These are phyloP conservation scores for Pseudogymnoascus sp. DNA, from an alignment of 2,329 filamentous ascomycete genomes.

Conservation along the genomic window DNA sequence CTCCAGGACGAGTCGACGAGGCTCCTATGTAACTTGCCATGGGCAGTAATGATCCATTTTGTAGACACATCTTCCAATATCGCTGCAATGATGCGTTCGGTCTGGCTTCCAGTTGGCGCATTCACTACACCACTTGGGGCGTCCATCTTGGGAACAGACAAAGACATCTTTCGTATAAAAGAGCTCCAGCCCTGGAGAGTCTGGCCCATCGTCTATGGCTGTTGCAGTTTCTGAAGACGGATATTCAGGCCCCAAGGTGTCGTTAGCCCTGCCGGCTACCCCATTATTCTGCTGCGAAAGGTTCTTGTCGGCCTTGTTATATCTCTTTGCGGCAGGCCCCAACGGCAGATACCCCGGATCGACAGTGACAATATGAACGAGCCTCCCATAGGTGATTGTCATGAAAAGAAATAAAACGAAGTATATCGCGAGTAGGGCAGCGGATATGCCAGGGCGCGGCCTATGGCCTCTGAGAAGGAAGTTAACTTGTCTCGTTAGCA, in stretches of 20 bases:
- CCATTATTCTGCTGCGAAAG: slow-evolving; percentile 20
- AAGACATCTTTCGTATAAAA: slow-evolving; percentile 82
- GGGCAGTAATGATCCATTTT: slow-evolving; percentile 97
- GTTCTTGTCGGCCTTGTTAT: slow-evolving; percentile 22
- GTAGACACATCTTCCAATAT: slow-evolving; percentile 69
- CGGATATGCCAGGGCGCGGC: slow-evolving; percentile 43
- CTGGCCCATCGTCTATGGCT: slow-evolving; percentile 33
- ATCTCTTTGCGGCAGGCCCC: slow-evolving; percentile 32
- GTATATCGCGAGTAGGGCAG: slow-evolving; percentile 63
- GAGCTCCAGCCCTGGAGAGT: slow-evolving; percentile 58
- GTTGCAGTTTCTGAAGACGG: slow-evolving; percentile 19
- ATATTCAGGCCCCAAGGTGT: neutral
- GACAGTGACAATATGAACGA: slow-evolving; percentile 56
- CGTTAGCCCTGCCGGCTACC: slow-evolving; percentile 12
- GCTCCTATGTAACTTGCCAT: slow-evolving; percentile 39
- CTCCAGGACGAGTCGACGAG: neutral
- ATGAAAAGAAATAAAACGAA: slow-evolving; percentile 63
- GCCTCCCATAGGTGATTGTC: slow-evolving; percentile 59
- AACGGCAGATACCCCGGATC: slow-evolving; percentile 69
- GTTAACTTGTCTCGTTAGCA: slow-evolving; percentile 44
- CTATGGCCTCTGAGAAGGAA: slow-evolving; percentile 53
- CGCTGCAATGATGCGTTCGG: slow-evolving; percentile 75
- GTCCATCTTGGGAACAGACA: slow-evolving; percentile 71
- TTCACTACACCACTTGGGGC: slow-evolving; percentile 76
- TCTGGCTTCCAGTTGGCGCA: slow-evolving; percentile 87